Evolutionary conservation across 306 rosid genomes (phyloP), one percentile per base, ranked within the genome.

Genomic region (Mimosa bimucronata): DNA sequence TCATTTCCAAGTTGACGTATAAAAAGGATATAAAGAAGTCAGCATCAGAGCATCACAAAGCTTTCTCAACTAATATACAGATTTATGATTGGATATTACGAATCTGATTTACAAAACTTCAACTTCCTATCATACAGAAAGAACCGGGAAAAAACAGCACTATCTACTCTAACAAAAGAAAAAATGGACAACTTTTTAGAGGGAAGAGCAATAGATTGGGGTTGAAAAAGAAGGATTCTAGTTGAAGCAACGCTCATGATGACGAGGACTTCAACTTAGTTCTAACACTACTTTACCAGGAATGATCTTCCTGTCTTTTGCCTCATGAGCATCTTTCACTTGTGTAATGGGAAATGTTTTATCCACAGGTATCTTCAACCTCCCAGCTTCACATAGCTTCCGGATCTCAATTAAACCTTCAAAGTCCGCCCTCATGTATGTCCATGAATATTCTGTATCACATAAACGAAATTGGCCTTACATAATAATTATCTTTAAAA

Each of bases 201-300:
- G 65, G 21, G 50, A 57, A 18, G 4, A 29, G 67, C 16, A 29
- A 29, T 28, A 62, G 68, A 62, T 5, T 29, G 21, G 2, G 46
- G 18, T 0, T 2, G 38, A 74, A 68, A 60, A 37, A 71, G 21
- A 25, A 31, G 66, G 58, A 68, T 53, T 46, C 77, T 74, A 25
- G 58, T 69, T 74, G 52, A 55, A 48, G 73, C 66, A 79, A 52
- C 73, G 57, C 7, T 29, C 60, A 21, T 72, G 66, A 66, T 67
- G 37, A 61, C 79, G 81, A 57, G 66, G 81, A 77, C 48, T 71
- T 89, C 90, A 91, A 80, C 91, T 90, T 72, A 95, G 26, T 87
- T 93, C 91, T 55, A 95, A 89, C 82, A 95, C 98, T 77, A 95
- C 86, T 88, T 95, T 95, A 66, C 98, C 98, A 2, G 88, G 91